phyloP scores from a whole-genome alignment of 1,284 basidiomycete species.

The Ustanciosporium gigantosporum region DNA sequence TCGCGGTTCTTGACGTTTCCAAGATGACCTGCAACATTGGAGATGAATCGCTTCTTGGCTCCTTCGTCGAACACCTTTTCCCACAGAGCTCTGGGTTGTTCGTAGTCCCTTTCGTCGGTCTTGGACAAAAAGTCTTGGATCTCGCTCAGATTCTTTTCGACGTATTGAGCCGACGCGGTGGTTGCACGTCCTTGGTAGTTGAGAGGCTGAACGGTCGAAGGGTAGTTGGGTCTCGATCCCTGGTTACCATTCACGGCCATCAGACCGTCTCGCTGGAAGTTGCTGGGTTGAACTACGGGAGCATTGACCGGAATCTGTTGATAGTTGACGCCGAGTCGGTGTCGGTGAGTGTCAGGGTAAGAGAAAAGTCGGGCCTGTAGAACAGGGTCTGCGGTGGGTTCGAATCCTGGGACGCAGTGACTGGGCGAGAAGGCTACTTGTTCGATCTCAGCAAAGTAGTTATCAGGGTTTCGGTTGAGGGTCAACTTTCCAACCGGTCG shows the following conservation, averaged over 20 bases:
- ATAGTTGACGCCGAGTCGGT: slow-evolving; percentile 78
- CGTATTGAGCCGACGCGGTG: neutral
- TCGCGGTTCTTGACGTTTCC: slow-evolving; percentile 1
- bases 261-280: slow-evolving; percentile 73
- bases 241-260: slow-evolving; percentile 67
- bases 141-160: neutral
- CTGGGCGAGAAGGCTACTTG: slow-evolving; percentile 81
- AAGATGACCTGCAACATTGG: slow-evolving; percentile 12
- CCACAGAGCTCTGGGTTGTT: slow-evolving; percentile 84
- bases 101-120: slow-evolving; percentile 74
- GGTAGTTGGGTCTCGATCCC: slow-evolving; percentile 82
- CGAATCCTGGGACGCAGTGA: slow-evolving; percentile 82
- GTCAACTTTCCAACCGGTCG: slow-evolving; percentile 77
- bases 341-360: slow-evolving; percentile 67
- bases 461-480: slow-evolving; percentile 80
- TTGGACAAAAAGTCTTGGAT: slow-evolving; percentile 68
- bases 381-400: slow-evolving; percentile 85
- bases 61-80: slow-evolving; percentile 73
- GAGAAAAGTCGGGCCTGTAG: slow-evolving; percentile 90
- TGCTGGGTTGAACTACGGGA: slow-evolving; percentile 71
- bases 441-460: slow-evolving; percentile 63
- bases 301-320: slow-evolving; percentile 85
- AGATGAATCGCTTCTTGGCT: slow-evolving; percentile 1
- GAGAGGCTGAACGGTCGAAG: slow-evolving; percentile 68
- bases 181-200: slow-evolving; percentile 9